Percentiles rank a stretch among this genome's conserved stretches.
Conservation (phyloP, 73 alveolate genomes). For the Uronychia binucleata region DNA sequence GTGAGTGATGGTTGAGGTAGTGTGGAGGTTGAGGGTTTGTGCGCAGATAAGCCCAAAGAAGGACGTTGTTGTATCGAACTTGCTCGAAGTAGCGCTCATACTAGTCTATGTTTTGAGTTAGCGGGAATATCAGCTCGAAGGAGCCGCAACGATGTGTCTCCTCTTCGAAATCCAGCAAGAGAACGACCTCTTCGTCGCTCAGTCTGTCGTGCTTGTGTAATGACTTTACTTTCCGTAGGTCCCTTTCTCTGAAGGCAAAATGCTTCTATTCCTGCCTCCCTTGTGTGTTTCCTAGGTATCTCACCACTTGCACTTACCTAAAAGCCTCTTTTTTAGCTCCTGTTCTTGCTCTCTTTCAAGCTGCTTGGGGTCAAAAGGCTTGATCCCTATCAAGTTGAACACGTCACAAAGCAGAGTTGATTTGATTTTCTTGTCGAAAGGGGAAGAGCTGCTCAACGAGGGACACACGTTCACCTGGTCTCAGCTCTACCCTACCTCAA, state of each 20-base stretch:
- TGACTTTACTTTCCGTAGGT: not conserved
- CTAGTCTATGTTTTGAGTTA: slow-evolving; percentile 45
- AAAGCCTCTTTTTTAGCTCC: not conserved
- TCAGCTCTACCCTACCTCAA: slow-evolving; percentile 42
- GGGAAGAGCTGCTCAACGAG: slow-evolving; percentile 84
- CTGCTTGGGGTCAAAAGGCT: slow-evolving; percentile 79
- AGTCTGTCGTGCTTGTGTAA: not conserved
- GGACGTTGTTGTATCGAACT: slow-evolving; percentile 13
- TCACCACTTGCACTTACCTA: not conserved
- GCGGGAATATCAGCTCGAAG: slow-evolving; percentile 68
- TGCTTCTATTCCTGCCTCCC: not conserved
- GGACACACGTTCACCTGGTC: slow-evolving; percentile 88
- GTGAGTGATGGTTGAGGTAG: too few relatives aligned
- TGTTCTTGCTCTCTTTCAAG: slow-evolving; percentile 46
- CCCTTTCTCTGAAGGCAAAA: not conserved
- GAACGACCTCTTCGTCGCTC: not conserved
- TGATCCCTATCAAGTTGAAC: slow-evolving; percentile 80
- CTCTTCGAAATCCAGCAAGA: slow-evolving; percentile 47
- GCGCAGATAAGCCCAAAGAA: too few relatives aligned
- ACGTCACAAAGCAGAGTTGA: slow-evolving; percentile 85
- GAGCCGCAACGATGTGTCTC: slow-evolving; percentile 41
- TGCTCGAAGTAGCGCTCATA: slow-evolving; percentile 63
- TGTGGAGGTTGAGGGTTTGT: too few relatives aligned
- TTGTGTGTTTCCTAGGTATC: not conserved
- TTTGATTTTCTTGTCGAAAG: slow-evolving; percentile 88